Evolutionary conservation across 2,329 filamentous ascomycete genomes (phyloP), one percentile per base, ranked within the genome.

Genomic region (Microsporum canis): DNA sequence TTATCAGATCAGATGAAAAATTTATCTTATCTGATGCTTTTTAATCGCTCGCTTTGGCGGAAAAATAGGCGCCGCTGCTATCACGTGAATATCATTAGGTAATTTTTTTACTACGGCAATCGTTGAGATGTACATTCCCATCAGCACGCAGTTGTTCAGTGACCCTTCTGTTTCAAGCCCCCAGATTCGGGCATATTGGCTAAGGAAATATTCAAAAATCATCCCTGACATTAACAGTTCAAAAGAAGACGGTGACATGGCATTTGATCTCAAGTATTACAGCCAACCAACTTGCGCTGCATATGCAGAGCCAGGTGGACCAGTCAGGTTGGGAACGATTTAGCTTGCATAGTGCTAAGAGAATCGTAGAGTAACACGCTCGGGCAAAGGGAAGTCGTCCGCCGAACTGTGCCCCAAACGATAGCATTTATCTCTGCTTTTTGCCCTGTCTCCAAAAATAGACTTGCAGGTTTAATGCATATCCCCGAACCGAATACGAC

Each of bases 21-120:
- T 33, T 59, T 59, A 60, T 62, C 61, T 62, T 62, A 62, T 62
- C 61, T 62, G 61, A 62, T 62, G 57, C 8, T n/a, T 10, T 5
- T 43, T 43, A 43, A n/a, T 6, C 39, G 14, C 17, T 27, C n/a
- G 38, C 49, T 62, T 62, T 55, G 56, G 53, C 60, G 56, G 60
- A 59, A 56, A 49, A 53, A 53, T 53, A 53, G 12, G 31, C 27
- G 27, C 49, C 8, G 23, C 2, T 4, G 1, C 14, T 1, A 57
- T 31, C 55, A 43, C 55, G 34, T 57, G 39, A 2, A 14, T 17
- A 39, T 1, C 23, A 31, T 27, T 23, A 14, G 10, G 1, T 4
- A 58, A 36, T 36, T 34, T 60, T 36, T 23, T 23, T 23, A 23
- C 17, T 1, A 23, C 17, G 17, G 17, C 17, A 23, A 23, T 23